A percentile compares a stretch with the other conserved stretches of the same genome.
These are phyloP conservation scores for Ceratorhiza oryzae-sativae DNA, from an alignment of 1,284 basidiomycete species.

Conservation along the genomic window DNA sequence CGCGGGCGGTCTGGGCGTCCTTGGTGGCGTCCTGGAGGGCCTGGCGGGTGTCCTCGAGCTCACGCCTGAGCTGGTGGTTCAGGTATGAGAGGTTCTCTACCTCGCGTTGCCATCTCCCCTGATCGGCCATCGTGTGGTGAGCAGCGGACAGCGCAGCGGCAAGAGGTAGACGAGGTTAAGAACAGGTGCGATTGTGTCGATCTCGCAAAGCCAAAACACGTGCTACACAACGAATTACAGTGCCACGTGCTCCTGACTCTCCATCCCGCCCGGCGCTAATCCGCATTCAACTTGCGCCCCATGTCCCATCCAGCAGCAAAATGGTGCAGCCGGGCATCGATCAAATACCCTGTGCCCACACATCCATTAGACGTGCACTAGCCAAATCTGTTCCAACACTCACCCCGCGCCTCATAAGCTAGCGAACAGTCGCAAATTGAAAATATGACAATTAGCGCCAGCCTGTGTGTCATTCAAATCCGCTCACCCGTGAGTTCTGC, in stretches of 20 bases:
- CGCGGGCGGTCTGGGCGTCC: slow-evolving; percentile 2
- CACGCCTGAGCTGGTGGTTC: slow-evolving; percentile 13
- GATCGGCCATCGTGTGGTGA: slow-evolving; percentile 20
- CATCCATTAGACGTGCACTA: background rate
- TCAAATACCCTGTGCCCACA: slow-evolving; percentile 19
- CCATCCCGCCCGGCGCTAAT: slow-evolving; percentile 6
- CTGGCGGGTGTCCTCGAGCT: slow-evolving; percentile 22
- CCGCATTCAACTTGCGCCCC: slow-evolving; percentile 3
- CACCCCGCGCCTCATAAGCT: slow-evolving; percentile 41
- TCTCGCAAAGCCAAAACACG: slow-evolving; percentile 32
- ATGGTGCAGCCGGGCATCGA: slow-evolving; percentile 42
- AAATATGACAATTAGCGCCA: background rate
- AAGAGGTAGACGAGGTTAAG: too few species aligned
- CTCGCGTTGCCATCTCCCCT: slow-evolving; percentile 20
- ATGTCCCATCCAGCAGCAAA: slow-evolving; percentile 43
- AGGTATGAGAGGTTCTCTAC: slow-evolving; percentile 12
- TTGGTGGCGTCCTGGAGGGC: slow-evolving; percentile 10
- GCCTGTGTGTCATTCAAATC: background rate
- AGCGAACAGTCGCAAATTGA: background rate
- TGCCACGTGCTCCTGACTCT: background rate
- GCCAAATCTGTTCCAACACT: background rate
- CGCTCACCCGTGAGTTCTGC: slow-evolving; percentile 51
- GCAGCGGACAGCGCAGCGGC: too few species aligned
- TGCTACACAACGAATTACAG: slow-evolving; percentile 15
- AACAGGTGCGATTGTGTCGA: slow-evolving; percentile 31